phyloP scores from a whole-genome alignment of 257 asterid species.

The Mitragyna speciosa region DNA sequence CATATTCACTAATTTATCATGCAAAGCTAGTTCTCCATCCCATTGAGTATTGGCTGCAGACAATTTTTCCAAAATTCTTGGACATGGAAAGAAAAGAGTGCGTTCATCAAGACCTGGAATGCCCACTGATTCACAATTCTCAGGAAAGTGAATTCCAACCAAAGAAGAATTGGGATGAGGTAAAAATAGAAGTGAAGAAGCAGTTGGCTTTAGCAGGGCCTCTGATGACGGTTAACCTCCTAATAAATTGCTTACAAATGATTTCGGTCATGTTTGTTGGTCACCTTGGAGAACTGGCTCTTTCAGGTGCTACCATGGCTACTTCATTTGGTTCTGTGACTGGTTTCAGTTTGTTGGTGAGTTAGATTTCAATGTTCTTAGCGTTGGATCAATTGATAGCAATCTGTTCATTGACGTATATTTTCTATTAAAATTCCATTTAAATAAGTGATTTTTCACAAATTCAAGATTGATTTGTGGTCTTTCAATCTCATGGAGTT shows the following conservation, averaged over 20 bases:
- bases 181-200: constrained; percentile 37
- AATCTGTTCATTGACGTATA: no score
- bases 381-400: background rate
- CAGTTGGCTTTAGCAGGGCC: constrained; percentile 53
- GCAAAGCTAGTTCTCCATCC: background rate
- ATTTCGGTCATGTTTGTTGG: constrained; percentile 71
- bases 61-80: background rate
- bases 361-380: background rate
- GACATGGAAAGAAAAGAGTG: constrained; percentile 14
- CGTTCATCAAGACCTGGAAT: background rate
- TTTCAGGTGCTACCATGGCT: constrained; percentile 74
- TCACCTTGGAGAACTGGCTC: constrained; percentile 58
- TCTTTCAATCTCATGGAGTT: no score
- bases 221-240: constrained; percentile 51
- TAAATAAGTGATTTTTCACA: background rate
- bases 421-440: background rate
- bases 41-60: background rate
- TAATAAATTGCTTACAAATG: constrained; percentile 43
- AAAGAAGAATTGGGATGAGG: constrained; percentile 29
- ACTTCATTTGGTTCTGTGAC: constrained; percentile 65
- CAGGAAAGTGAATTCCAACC: constrained; percentile 21
- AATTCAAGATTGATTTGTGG: background rate
- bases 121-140: constrained; percentile 16
- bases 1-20: no score
- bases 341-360: constrained; percentile 54